Percentiles rank a stretch among this genome's conserved stretches.
Conservation (phyloP, 2,329 filamentous ascomycete genomes). For the Emydomyces testavorans region DNA sequence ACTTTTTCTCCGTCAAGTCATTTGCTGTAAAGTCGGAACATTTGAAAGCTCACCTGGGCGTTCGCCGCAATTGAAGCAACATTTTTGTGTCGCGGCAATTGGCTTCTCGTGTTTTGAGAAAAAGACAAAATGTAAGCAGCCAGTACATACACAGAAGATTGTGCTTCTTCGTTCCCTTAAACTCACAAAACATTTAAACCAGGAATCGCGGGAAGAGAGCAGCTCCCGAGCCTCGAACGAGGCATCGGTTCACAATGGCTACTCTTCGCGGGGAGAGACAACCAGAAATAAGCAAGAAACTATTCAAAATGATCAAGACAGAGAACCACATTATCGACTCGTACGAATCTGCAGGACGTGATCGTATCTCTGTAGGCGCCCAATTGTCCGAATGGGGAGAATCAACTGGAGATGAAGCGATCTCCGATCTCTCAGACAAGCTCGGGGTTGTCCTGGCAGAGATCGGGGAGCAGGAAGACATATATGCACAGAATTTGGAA, state of each 20-base stretch:
- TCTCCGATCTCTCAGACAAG: slow-evolving; percentile 91
- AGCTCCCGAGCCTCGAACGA: slow-evolving; percentile 33
- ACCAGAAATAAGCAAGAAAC: slow-evolving; percentile 75
- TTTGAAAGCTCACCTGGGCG: too few relatives aligned
- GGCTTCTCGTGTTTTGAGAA: too few relatives aligned
- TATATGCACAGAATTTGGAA: slow-evolving; percentile 75
- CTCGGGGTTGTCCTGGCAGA: slow-evolving; percentile 84
- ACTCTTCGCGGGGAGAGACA: slow-evolving; percentile 76
- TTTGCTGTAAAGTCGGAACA: too few relatives aligned
- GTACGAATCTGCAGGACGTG: slow-evolving; percentile 72
- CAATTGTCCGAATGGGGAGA: slow-evolving; percentile 97
- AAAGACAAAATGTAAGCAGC: neutral
- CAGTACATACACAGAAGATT: neutral
- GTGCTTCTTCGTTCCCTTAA: neutral
- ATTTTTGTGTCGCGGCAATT: too few relatives aligned
- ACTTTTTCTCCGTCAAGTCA: neutral
- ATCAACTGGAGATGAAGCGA: slow-evolving; percentile 70
- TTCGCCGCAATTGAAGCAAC: too few relatives aligned
- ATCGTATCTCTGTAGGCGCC: slow-evolving; percentile 71
- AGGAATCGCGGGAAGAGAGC: slow-evolving; percentile 33
- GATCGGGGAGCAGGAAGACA: slow-evolving; percentile 85
- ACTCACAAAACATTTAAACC: neutral
- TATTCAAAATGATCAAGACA: slow-evolving; percentile 88
- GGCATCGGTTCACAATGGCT: slow-evolving; percentile 70
- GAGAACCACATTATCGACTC: slow-evolving; percentile 79